Conservation (phyloP, 2,329 filamentous ascomycete species). For the Hypomyces perniciosus region DNA sequence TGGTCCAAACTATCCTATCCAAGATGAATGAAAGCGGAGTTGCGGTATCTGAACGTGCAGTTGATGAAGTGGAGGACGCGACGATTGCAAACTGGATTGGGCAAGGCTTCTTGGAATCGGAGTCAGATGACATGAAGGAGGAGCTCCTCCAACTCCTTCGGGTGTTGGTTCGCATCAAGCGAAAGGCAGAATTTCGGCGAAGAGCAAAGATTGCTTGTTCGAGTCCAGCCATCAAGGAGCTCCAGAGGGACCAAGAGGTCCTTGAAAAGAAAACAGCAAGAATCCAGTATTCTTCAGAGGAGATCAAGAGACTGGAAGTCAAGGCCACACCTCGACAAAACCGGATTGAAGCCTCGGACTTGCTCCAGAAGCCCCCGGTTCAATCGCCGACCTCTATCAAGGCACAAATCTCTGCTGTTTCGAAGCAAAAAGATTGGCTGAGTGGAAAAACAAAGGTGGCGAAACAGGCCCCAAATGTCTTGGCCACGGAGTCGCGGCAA, state of each 20-base stretch:
- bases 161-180: slow-evolving; percentile 18
- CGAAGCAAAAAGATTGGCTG: slow-evolving; percentile 2
- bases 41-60: slow-evolving; percentile 5
- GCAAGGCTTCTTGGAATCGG: slow-evolving; percentile 19
- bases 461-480: not conserved
- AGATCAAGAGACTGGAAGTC: slow-evolving; percentile 9
- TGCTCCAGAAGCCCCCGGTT: not conserved
- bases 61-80: slow-evolving; percentile 21
- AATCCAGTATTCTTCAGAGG: slow-evolving; percentile 13
- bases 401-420: too few species aligned
- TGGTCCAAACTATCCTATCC: slow-evolving; percentile 16
- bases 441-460: not conserved
- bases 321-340: slow-evolving; percentile 2
- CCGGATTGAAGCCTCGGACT: slow-evolving; percentile 3
- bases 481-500: not conserved
- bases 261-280: slow-evolving; percentile 5
- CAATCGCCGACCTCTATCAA: not conserved
- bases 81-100: slow-evolving; percentile 22
- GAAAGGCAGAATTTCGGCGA: slow-evolving; percentile 14
- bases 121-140: slow-evolving; percentile 19
- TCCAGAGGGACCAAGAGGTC: not conserved
- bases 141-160: slow-evolving; percentile 19
- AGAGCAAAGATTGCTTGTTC: not conserved
- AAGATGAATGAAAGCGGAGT: slow-evolving; percentile 12
- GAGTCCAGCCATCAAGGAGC: slow-evolving; percentile 7